These are phyloP conservation scores for Fusarium hainanense DNA, from an alignment of 2,329 filamentous ascomycete genomes.

Conservation along the genomic window DNA sequence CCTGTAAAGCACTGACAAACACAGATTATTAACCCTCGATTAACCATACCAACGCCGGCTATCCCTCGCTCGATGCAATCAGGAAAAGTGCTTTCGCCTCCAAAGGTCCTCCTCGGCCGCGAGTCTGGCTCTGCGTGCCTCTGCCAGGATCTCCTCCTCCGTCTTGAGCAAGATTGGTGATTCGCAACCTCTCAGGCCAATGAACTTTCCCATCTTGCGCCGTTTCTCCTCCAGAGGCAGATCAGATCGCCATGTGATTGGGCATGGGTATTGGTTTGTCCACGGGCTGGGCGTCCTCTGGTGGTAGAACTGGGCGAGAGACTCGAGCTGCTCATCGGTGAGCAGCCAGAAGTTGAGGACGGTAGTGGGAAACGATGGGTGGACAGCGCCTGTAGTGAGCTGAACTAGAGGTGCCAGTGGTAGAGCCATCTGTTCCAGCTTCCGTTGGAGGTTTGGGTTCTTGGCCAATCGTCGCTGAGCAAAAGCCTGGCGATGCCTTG, in stretches of 20 bases:
- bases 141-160: conserved; percentile 61
- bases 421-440: conserved; percentile 74
- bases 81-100: conserved; percentile 58
- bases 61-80: conserved; percentile 4
- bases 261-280: conserved; percentile 72
- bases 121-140: conserved; percentile 54
- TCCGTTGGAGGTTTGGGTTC: conserved; percentile 66
- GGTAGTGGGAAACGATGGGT: conserved; percentile 72
- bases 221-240: conserved; percentile 74
- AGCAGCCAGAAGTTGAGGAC: conserved; percentile 80
- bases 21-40: conserved; percentile 10
- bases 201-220: conserved; percentile 77
- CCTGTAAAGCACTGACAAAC: conserved; percentile 5
- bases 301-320: conserved; percentile 78
- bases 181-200: conserved; percentile 72
- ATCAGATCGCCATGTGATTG: conserved; percentile 69
- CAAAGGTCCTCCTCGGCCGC: conserved; percentile 60
- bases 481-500: conserved; percentile 48
- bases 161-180: conserved; percentile 53
- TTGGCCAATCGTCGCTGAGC: conserved; percentile 51
- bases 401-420: conserved; percentile 74
- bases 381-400: conserved; percentile 69
- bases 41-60: conserved; percentile 9
- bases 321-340: conserved; percentile 76
- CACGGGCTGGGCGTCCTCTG: conserved; percentile 69